phyloP scores from a whole-genome alignment of 2,329 filamentous ascomycete genomes.

The Talaromyces islandicus region DNA sequence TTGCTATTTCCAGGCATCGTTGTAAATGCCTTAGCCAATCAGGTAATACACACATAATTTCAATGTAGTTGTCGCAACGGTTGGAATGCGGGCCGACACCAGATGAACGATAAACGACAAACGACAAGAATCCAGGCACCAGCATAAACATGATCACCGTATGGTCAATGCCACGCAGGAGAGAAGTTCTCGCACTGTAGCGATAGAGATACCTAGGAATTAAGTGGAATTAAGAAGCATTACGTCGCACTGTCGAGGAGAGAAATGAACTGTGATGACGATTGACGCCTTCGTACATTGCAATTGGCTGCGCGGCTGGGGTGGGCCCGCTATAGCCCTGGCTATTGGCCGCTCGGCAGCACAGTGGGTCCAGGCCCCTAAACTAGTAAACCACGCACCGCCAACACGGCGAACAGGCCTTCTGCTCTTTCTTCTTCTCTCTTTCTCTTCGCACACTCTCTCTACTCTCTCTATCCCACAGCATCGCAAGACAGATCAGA shows the following conservation, averaged over 20 bases:
- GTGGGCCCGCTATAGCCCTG: neutral
- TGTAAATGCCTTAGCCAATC: no score
- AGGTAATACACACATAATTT: neutral
- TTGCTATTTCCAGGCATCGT: neutral
- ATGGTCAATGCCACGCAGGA: no score
- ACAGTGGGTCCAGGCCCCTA: neutral
- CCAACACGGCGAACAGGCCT: neutral
- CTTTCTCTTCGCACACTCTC: neutral
- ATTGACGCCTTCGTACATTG: neutral
- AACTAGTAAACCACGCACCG: neutral
- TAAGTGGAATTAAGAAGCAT: no score
- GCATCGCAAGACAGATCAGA: neutral
- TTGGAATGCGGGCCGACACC: neutral
- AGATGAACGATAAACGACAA: no score
- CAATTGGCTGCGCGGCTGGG: neutral
- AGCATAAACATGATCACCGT: neutral
- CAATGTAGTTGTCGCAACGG: neutral
- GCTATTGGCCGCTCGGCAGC: neutral
- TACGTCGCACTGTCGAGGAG: neutral
- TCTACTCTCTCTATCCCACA: neutral
- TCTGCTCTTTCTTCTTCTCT: neutral
- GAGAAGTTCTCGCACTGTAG: no score
- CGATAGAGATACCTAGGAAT: no score
- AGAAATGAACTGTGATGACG: neutral
- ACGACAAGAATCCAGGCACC: neutral